Evolutionary conservation across 805 yeast genomes (phyloP), one percentile per base, ranked within the genome.

Genomic region (Blastobotrys parvus): DNA sequence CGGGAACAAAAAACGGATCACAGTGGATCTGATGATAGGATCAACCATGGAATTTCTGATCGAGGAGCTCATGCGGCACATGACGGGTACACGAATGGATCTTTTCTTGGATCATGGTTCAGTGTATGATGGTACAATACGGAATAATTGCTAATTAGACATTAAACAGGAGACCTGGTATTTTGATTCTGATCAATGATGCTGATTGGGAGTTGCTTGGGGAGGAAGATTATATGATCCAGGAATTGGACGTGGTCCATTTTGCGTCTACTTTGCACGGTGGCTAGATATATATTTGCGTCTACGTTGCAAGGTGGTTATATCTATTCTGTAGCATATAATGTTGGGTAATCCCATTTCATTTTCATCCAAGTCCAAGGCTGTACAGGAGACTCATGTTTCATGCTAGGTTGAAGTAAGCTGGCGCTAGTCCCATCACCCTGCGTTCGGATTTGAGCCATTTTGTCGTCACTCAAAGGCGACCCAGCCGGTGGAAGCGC

Each of bases 141-240:
- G 5, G 4, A 4, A 32, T 5, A 16, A 15, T 16, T 6, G 21
- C 35, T 32, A 32, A 32, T 20, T 25, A 11, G 11, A 25, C 7
- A 15, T 15, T n/a, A 32, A 15, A 19, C 4, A 43, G 50, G 13
- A 77, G 97, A 40, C 95, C 97, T 0, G 98, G 98, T 2, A 86
- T 90, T 38, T 67, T 90, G 47, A 95, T 92, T 7, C 70, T 90
- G 44, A 82, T 90, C 48, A 90, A 90, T 57, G 97, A 90, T 59
- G 79, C 94, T 0, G 98, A 90, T 64, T 90, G 97, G 97, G 98
- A 90, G 57, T 64, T 90, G 11, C 94, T 88, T 60, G 97, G 87
- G 8, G 88, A 81, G 61, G 88, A 85, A 53, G 82, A 76, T 7
- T 88, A 88, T 56, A 77, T 70, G n/a, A 60, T 92, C 13, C 82